Percentiles rank a stretch among this genome's conserved stretches.
phyloP scores from a whole-genome alignment of 331 rosid species.

The Malus hybrid region DNA sequence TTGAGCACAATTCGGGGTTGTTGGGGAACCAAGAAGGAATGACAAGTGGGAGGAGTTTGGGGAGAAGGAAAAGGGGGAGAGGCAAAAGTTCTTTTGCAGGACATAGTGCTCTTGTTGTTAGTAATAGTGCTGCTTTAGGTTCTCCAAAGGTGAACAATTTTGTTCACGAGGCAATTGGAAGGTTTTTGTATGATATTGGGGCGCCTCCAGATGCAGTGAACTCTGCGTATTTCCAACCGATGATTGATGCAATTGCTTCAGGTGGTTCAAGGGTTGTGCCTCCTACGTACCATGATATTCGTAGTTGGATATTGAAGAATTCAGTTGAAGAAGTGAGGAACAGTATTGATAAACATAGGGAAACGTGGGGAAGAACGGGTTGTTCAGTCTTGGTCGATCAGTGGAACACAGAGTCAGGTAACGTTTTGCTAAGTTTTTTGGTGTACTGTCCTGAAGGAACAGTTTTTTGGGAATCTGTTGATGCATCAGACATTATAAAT shows the following conservation, averaged over 20 bases:
- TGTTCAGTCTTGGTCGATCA: conserved; percentile 81
- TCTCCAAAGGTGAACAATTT: conserved; percentile 36
- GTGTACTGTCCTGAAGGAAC: conserved; percentile 66
- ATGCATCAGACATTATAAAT: conserved; percentile 50
- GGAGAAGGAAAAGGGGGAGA: conserved; percentile 64
- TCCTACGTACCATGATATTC: conserved; percentile 65
- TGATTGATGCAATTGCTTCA: conserved; percentile 74
- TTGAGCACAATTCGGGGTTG: conserved; percentile 32
- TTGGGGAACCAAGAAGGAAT: conserved; percentile 36
- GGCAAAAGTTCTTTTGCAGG: conserved; percentile 31
- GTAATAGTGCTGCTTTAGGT: conserved; percentile 20
- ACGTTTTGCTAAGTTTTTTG: conserved; percentile 37
- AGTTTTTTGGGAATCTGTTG: conserved; percentile 62
- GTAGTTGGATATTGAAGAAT: conserved; percentile 74
- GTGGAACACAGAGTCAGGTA: conserved; percentile 46
- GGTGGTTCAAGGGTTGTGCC: conserved; percentile 33
- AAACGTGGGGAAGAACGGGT: conserved; percentile 65
- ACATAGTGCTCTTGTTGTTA: conserved; percentile 23
- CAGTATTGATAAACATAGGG: conserved; percentile 47
- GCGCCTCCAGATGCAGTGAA: conserved; percentile 74
- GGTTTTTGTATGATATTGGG: conserved; percentile 83
- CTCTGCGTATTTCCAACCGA: conserved; percentile 65
- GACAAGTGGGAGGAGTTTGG: conserved; percentile 23
- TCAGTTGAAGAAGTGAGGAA: conserved; percentile 67
- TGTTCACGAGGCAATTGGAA: conserved; percentile 68